Evolutionary conservation across 192 early-diverging fungal genomes (phyloP), one percentile per base, ranked within the genome.

Genomic region (Backusella tuberculispora): DNA sequence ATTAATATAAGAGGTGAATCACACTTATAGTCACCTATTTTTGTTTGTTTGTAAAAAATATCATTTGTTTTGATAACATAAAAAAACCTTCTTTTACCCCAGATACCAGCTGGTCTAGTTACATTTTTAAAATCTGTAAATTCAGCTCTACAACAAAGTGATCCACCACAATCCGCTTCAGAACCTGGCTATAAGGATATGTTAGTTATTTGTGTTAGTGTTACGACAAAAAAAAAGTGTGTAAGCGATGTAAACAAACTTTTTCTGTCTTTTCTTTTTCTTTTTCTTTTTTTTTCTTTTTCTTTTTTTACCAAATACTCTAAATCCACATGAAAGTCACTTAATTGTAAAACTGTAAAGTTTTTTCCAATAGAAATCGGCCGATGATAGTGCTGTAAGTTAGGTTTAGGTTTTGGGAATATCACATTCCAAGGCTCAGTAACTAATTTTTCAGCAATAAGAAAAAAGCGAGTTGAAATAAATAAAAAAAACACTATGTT

Each of bases 281-380:
- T n/a, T 21, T 43, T n/a, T 3, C 2, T 14, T 26, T 6, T 47
- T 10, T 38, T 5, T 8, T 71, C 5, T 5, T 2, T 56, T 7
- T 29, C 14, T 19, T 19, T 34, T 37, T 38, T 69, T 26, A 79
- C 71, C 37, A 75, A 43, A 50, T 86, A 86, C 1, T 80, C 67
- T 12, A 83, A 77, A 40, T 86, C 85, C 15, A 84, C 72, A 72
- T 86, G 85, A 80, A 82, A 86, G 77, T 86, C 85, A 41, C 81
- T 83, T 21, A 86, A 48, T 68, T 86, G 85, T 47, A 86, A 63
- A 6, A 86, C 81, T 56, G 80, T 83, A n/a, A 86, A 63, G 6
- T 41, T 73, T 9, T 72, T 66, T 4, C 85, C 85, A 17, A 74
- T 79, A 34, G 80, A 83, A 37, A 17, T 38, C 0, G 80, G 13